Base-by-base conservation (phyloP, 2,329 filamentous ascomycete species). In the Fusarium globosum region DNA sequence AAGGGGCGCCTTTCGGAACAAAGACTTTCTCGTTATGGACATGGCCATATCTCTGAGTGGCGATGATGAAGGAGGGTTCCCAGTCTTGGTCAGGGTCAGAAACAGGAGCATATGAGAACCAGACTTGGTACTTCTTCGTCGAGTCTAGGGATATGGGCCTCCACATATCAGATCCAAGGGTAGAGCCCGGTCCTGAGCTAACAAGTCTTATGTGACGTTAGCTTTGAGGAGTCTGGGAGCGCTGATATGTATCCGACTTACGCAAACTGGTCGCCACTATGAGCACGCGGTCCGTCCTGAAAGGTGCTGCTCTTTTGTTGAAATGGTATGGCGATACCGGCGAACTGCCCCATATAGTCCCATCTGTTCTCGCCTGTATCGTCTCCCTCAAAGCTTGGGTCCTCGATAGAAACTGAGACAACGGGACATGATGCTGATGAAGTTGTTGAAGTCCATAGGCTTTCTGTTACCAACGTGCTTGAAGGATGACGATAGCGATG, bases 121-220 rank as follows among this genome's bases (percentile, higher is more conserved):
- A 58, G 4, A 51, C n/a, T 39, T 49, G 42, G 28, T 65, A 65
- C 30, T 66, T 64, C 36, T 66, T 66, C 13, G 23, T 36, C 9
- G 43, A 43, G 16, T 65, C 42, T 15, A 57, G 49, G 35, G 42
- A 66, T 21, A 66, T 36, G 42, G 30, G 23, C 21, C 35, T 65
- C 42, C 38, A 55, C 36, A 51, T 66, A 15, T 66, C 43, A 18
- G 42, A 53, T 18, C 26, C 39, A 41, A 63, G 11, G 18, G 35
- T 58, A 48, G 52, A 58, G 35, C 60, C 60, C 26, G 21, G 8
- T 14, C 38, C 38, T 35, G 14, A 4, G 38, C 48, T 38, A 13
- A 65, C 36, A 16, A 65, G 60, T 14, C 49, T 66, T 42, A 18
- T 20, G 14, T 39, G 23, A 30, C n/a, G 30, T 66, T 35, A 49